Base-by-base conservation (phyloP, 2,329 filamentous ascomycete species). In the Fusarium sp. region DNA sequence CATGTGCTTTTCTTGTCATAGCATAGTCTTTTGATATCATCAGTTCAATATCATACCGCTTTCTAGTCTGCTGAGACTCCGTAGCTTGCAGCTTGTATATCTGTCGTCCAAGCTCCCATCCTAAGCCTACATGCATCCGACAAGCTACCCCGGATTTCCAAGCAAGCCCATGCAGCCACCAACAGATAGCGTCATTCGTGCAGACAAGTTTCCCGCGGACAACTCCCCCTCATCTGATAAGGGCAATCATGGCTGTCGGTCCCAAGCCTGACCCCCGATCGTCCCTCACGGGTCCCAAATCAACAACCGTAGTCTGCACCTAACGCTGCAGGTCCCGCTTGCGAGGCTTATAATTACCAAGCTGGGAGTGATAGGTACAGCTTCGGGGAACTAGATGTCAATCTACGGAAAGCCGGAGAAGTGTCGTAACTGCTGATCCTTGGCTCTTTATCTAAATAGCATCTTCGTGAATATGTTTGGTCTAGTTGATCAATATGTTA, bases 191-290 rank as follows among this genome's bases (percentile, higher is more conserved):
- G 23, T 64, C 49, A 56, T 50, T 47, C 32, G 49, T 20, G 8
- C 37, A 30, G 27, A 30, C 27, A 11, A 32, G 59, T 71, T 67
- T 68, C 51, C 69, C 67, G 70, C 69, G 70, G 70, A 11, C 48
- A 70, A 60, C 47, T 41, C 19, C 44, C 50, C 56, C 57, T 54
- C 46, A n/a, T 10, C 47, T 62, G 66, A 66, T 66, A 62, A 54
- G 44, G 7, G 46, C n/a, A 51, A 56, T 44, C 59, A 30, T 40
- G n/a, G 20, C 17, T 44, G 13, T 61, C 69, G 69, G 69, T 27
- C 15, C 47, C 41, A 45, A 43, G 60, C 65, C 66, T 61, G 20
- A 45, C 25, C 49, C 11, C 67, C 68, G 63, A 55, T 41, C 46
- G 44, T 22, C 44, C 23, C 13, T 30, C 45, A 15, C 62, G 61